Conservation (phyloP, 805 yeast genomes). For the Schwanniomyces vanrijiae region DNA sequence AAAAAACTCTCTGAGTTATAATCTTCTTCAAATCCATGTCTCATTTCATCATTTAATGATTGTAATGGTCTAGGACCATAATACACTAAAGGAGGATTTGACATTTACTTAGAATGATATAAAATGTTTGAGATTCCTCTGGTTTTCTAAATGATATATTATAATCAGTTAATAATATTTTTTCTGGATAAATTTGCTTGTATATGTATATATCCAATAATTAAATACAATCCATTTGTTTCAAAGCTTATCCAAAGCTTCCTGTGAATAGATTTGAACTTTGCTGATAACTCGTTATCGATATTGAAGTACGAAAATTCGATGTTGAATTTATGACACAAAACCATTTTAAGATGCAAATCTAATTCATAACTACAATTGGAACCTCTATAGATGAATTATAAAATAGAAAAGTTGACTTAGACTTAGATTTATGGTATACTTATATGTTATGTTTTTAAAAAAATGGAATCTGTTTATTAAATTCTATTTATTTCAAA, state of each 20-base stretch:
- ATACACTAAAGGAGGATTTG: slow-evolving; percentile 8
- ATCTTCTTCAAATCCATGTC: slow-evolving; percentile 68
- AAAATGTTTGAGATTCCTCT: background rate
- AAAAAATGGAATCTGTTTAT: no score
- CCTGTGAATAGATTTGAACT: background rate
- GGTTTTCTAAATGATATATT: background rate
- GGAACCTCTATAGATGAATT: no score
- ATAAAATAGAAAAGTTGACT: no score
- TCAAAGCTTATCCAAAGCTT: background rate
- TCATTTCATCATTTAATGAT: slow-evolving; percentile 53
- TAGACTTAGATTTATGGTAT: no score
- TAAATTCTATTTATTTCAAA: no score
- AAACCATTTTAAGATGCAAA: background rate
- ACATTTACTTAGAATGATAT: slow-evolving; percentile 1
- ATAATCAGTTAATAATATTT: background rate
- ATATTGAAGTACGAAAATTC: background rate
- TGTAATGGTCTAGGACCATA: slow-evolving; percentile 40
- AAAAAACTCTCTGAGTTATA: slow-evolving; percentile 57
- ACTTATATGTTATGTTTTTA: no score
- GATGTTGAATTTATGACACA: background rate
- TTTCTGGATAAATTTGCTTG: background rate
- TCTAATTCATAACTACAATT: background rate
- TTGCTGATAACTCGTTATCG: background rate
- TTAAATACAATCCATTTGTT: background rate
- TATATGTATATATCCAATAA: background rate